A percentile compares a stretch with the other conserved stretches of the same genome.
These are phyloP conservation scores for Prunus fruticosa DNA, from an alignment of 306 rosid species.

Conservation along the genomic window DNA sequence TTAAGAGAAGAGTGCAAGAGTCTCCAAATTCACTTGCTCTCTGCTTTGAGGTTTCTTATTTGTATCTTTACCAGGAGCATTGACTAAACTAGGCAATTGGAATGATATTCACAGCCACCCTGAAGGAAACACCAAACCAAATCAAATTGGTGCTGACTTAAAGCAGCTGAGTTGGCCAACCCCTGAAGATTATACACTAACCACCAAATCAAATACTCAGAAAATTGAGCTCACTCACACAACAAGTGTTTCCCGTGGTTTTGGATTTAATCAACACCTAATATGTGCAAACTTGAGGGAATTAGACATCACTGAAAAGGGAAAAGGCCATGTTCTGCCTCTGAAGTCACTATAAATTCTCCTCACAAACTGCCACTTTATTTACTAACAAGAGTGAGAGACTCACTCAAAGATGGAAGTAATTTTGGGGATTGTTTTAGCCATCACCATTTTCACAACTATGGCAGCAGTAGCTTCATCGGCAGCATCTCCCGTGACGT, in stretches of 20 bases:
- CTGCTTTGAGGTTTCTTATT: no score
- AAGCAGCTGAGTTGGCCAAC: conserved; percentile 16
- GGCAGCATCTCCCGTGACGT: conserved; percentile 37
- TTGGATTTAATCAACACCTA: conserved; percentile 51
- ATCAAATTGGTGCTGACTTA: not conserved
- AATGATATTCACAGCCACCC: not conserved
- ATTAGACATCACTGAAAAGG: conserved; percentile 18
- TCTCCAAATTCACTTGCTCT: no score
- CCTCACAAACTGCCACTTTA: not conserved
- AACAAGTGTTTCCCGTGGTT: conserved; percentile 16
- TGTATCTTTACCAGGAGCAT: no score
- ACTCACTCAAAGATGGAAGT: conserved; percentile 11
- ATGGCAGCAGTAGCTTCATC: conserved; percentile 16
- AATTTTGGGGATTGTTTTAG: conserved; percentile 19
- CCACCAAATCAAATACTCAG: conserved; percentile 13
- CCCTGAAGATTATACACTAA: not conserved
- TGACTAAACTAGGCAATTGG: no score
- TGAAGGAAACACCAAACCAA: not conserved
- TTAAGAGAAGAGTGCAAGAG: no score
- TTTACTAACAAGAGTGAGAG: not conserved
- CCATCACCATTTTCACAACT: conserved; percentile 14
- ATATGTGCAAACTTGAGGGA: conserved; percentile 34
- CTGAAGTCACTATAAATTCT: conserved; percentile 30
- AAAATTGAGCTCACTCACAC: not conserved
- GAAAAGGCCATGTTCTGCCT: not conserved